Base-by-base conservation (phyloP, 129 eudicot genomes). In the Escallonia rubra region DNA sequence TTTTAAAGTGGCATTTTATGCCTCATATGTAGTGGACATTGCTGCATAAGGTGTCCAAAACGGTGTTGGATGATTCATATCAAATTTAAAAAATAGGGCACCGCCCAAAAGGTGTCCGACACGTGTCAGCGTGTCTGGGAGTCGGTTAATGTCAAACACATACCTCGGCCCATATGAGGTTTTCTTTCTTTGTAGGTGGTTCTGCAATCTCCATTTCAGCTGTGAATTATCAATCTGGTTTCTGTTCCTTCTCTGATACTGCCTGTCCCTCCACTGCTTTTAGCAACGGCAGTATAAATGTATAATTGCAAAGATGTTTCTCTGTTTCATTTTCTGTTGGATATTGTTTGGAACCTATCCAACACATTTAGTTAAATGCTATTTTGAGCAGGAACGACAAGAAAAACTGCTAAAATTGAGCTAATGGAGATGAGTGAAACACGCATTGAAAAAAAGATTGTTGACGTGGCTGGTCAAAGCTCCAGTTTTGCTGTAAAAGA, bases 321-420 rank as follows among this genome's bases (percentile, higher is more conserved):
- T 23, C 34, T 23, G 34, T 23, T 23, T 23, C 34, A 23, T 38
- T 57, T 51, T 59, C 49, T 42, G 3, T 23, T 54, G 41, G 38
- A 46, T 15, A 40, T 42, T 10, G 16, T 42, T 50, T 67, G 4
- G 10, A 9, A 6, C 64, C 1, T 59, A 4, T 13, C 39, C 41
- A 7, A 34, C 46, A 14, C 39, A 41, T 60, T 9, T 60, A 15
- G 50, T 49, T 48, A 53, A 59, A 59, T 68, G 51, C 34, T 54
- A 11, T 59, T 10, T 65, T 75, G 49, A 63, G 44, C 74, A 83
- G 79, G 53, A 39, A 67, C 51, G 59, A 75, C 40, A 9, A 14
- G 42, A 38, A 54, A 59, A 52, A 15, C 10, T 48, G 41, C 40
- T 7, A 72, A 78, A 70, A 66, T 38, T 48, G 84, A 83, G 59